These are phyloP conservation scores for Colletotrichum cuscutae DNA, from an alignment of 2,329 filamentous ascomycete species.

Conservation along the genomic window DNA sequence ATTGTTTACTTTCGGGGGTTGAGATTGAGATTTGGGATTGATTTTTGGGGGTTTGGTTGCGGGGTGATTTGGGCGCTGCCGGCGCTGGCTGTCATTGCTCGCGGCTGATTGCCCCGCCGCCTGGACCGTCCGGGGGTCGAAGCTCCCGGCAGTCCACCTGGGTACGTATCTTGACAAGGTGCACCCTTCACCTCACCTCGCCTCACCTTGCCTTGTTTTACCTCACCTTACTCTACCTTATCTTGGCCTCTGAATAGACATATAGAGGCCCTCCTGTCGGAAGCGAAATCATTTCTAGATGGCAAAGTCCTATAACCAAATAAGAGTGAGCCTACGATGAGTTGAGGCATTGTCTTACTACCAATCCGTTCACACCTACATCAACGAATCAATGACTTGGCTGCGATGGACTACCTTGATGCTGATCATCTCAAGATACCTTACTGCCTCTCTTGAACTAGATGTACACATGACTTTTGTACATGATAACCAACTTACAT, in stretches of 20 bases:
- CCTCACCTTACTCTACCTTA: too few species aligned
- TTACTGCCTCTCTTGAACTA: not conserved
- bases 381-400: too few species aligned
- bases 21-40: not conserved
- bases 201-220: not conserved
- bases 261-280: too few species aligned
- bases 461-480: not conserved
- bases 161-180: not conserved
- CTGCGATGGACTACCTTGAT: too few species aligned
- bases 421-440: not conserved
- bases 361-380: too few species aligned
- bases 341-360: too few species aligned
- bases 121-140: not conserved
- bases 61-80: conserved; percentile 22
- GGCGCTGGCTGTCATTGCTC: not conserved
- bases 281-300: too few species aligned
- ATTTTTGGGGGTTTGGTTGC: conserved; percentile 20
- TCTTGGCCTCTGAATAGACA: too few species aligned
- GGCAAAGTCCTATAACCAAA: too few species aligned
- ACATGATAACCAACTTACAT: not conserved
- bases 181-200: not conserved
- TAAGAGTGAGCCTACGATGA: too few species aligned
- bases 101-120: not conserved
- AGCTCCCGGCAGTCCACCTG: not conserved
- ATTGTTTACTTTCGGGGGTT: conserved; percentile 29